Base-by-base conservation (phyloP, 805 yeast species). In the Pichia scutulata region DNA sequence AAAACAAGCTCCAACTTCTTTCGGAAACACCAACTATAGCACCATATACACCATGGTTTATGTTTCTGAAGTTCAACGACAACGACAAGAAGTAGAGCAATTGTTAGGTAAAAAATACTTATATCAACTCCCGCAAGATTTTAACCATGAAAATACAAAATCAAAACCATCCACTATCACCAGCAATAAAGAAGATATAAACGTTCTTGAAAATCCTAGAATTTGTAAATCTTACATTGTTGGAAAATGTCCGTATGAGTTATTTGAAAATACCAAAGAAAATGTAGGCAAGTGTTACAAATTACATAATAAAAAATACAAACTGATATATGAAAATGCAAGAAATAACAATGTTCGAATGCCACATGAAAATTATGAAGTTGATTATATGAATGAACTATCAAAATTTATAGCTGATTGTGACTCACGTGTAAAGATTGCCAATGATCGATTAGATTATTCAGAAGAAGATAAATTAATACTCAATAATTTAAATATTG, bases 201-300 rank as follows among this genome's bases (percentile, higher is more conserved):
- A 21, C 7, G 9, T 39, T 12, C 40, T 39, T 44, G 39, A 39
- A 50, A 83, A 81, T 48, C 74, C 80, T 14, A 71, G 79, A 42
- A 81, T 89, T 7, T 90, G 98, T 67, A 86, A 85, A 62, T 73
- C 86, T 19, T 90, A 82, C 62, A 65, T 90, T n/a, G 87, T 88
- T 16, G 96, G 93, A 0, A 76, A 78, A 9, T 90, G 98, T 58
- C 92, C 96, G 0, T 83, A 86, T 63, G 97, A 89, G 55, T 64
- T 89, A 44, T 86, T 90, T 60, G 74, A 75, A 13, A 87, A 88
- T 7, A 87, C 97, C 13, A 89, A 89, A 63, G 85, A 84, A 60
- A 87, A 85, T 61, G 67, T 86, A 55, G 97, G 97, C 1, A 74
- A 75, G 52, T 90, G 98, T 62, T 87, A 88, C 0, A 77, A 75